phyloP scores from a whole-genome alignment of 306 rosid species.

The Dryas octopetala region DNA sequence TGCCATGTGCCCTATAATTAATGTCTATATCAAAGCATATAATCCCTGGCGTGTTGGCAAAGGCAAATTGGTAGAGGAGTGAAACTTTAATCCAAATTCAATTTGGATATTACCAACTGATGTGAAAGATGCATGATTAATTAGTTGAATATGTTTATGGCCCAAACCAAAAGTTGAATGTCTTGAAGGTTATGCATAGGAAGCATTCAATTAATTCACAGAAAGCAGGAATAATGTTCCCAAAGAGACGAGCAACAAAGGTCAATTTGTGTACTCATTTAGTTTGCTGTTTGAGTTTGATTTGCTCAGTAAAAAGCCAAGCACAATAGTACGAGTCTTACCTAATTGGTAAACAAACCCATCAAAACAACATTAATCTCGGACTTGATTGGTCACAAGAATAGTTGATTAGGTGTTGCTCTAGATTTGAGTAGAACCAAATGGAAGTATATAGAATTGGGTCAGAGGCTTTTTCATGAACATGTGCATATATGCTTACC shows the following conservation, averaged over 20 bases:
- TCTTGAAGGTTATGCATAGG: not conserved
- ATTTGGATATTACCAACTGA: not conserved
- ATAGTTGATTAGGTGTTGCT: conserved; percentile 7
- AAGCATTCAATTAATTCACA: not conserved
- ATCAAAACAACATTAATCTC: conserved; percentile 11
- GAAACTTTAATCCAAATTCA: not conserved
- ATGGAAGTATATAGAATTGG: not conserved
- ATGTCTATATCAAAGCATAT: not conserved
- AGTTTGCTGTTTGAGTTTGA: not conserved
- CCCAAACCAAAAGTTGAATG: not conserved
- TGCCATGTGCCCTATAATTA: not conserved
- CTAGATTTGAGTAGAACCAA: not conserved
- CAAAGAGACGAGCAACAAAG: not conserved
- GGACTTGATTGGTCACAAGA: not conserved
- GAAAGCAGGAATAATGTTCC: not conserved
- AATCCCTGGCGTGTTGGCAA: conserved; percentile 4
- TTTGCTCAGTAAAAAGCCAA: not conserved
- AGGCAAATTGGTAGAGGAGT: not conserved
- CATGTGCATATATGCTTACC: not conserved
- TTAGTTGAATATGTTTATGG: conserved; percentile 13
- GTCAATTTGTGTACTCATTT: conserved; percentile 12
- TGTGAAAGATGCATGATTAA: conserved; percentile 19
- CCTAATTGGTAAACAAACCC: conserved; percentile 10
- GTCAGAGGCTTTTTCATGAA: not conserved
- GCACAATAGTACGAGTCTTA: not conserved